Percentiles rank a stretch among this genome's conserved stretches.
Conservation (phyloP, 2,329 filamentous ascomycete species). For the Teratosphaeria viscida region DNA sequence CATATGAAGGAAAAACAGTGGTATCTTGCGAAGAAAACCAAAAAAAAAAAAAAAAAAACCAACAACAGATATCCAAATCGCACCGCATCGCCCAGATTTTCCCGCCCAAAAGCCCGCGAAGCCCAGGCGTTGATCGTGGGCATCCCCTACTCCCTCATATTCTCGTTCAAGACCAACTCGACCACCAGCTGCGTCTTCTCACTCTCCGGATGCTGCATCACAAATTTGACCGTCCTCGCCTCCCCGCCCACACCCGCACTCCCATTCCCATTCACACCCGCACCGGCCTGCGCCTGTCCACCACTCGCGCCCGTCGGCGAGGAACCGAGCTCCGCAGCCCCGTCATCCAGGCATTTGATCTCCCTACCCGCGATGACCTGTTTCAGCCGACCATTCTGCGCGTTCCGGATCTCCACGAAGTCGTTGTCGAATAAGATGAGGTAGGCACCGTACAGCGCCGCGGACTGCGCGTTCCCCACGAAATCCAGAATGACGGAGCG, state of each 20-base stretch:
- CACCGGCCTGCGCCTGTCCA: slow-evolving; percentile 4
- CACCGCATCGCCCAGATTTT: not conserved
- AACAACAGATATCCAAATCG: not conserved
- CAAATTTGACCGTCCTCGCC: slow-evolving; percentile 74
- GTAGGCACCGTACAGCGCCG: slow-evolving; percentile 85
- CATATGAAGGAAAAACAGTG: not conserved
- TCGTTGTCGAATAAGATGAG: slow-evolving; percentile 89
- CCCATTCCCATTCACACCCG: slow-evolving; percentile 20
- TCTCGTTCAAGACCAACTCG: slow-evolving; percentile 87
- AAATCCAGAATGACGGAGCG: slow-evolving; percentile 97
- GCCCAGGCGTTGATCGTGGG: not conserved
- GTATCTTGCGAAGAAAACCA: not conserved
- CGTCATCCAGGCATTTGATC: slow-evolving; percentile 83
- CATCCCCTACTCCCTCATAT: slow-evolving; percentile 30
- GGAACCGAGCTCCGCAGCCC: slow-evolving; percentile 28
- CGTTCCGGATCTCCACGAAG: slow-evolving; percentile 94
- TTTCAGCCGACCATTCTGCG: slow-evolving; percentile 82
- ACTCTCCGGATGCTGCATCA: slow-evolving; percentile 86
- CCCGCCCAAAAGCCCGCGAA: not conserved
- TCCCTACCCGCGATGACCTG: slow-evolving; percentile 91
- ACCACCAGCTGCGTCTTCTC: slow-evolving; percentile 78
- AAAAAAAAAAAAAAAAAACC: not conserved
- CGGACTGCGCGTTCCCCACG: slow-evolving; percentile 80
- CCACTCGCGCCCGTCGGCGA: slow-evolving; percentile 18
- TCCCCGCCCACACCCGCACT: slow-evolving; percentile 15